A percentile compares a stretch with the other conserved stretches of the same genome.
phyloP scores from a whole-genome alignment of 208 protist species.

The Pavlovales sp. region DNA sequence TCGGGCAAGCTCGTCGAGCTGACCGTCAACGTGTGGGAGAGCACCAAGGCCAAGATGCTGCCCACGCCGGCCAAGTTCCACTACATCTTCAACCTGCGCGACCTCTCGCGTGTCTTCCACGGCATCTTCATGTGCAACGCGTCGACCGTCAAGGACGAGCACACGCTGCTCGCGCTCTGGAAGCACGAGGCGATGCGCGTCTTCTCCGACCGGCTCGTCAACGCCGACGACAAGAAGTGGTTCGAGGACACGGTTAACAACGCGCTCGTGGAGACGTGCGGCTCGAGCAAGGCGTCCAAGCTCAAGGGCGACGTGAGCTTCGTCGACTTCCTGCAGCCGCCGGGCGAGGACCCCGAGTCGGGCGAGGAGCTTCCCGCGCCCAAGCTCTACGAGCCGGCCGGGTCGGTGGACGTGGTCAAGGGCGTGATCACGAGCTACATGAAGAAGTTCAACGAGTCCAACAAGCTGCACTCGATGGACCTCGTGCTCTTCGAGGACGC shows the following conservation, averaged over 20 bases:
- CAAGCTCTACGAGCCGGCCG: conserved; percentile 86
- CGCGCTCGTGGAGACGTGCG: conserved; percentile 60
- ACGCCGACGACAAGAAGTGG: conserved; percentile 86
- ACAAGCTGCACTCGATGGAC: conserved; percentile 63
- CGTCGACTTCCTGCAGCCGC: conserved; percentile 85
- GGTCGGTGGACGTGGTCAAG: conserved; percentile 74
- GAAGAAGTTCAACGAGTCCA: conserved; percentile 68
- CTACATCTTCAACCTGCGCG: conserved; percentile 97
- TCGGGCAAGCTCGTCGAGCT: conserved; percentile 45
- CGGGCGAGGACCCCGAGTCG: conserved; percentile 55
- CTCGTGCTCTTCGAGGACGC: conserved; percentile 79
- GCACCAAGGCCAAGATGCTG: conserved; percentile 76
- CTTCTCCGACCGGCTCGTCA: conserved; percentile 92
- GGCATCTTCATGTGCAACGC: conserved; percentile 83
- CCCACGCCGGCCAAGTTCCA: conserved; percentile 95
- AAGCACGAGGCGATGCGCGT: conserved; percentile 93
- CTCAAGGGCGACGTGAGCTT: conserved; percentile 72
- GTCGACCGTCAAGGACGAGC: conserved; percentile 64
- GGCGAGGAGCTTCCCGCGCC: conserved; percentile 65
- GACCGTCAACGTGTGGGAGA: conserved; percentile 65
- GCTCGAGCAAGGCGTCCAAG: conserved; percentile 24
- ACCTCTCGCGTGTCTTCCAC: conserved; percentile 89
- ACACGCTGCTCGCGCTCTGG: conserved; percentile 84
- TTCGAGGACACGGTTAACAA: conserved; percentile 82
- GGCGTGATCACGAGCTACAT: conserved; percentile 61